Evolutionary conservation across 73 alveolate genomes (phyloP).

Genomic region (Strombidium stylifer): DNA sequence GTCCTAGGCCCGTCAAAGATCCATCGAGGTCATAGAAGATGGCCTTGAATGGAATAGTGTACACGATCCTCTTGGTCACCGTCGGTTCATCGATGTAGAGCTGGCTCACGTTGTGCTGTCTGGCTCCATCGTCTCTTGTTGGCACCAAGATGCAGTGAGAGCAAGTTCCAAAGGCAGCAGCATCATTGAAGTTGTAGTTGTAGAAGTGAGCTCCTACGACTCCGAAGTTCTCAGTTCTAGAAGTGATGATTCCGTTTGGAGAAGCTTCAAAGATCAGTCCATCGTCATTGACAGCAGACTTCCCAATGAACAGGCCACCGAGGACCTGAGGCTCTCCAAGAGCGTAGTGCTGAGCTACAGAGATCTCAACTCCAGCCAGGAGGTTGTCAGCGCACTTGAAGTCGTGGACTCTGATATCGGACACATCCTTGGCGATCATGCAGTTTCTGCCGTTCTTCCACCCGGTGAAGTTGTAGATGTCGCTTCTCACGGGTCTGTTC

Average conservation of each 20-base stretch:
- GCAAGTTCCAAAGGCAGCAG: conserved; percentile 66
- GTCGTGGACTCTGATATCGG: conserved; percentile 51
- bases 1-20: background rate
- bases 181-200: conserved; percentile 35
- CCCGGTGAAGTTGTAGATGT: conserved; percentile 33
- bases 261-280: conserved; percentile 11
- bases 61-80: conserved; percentile 16
- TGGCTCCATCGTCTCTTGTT: conserved; percentile 43
- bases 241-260: conserved; percentile 57
- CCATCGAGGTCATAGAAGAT: conserved; percentile 40
- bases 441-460: conserved; percentile 56
- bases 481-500: conserved; percentile 50
- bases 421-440: conserved; percentile 55
- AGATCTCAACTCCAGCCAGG: conserved; percentile 51
- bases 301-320: conserved; percentile 63
- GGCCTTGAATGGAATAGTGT: conserved; percentile 19
- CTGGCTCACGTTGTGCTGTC: conserved; percentile 9
- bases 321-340: conserved; percentile 27
- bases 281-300: conserved; percentile 62
- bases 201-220: conserved; percentile 49
- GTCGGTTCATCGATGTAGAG: conserved; percentile 1
- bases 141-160: conserved; percentile 59
- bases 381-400: conserved; percentile 62
- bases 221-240: conserved; percentile 73
- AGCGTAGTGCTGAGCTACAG: conserved; percentile 34